Evolutionary conservation across 1,284 basidiomycete genomes (phyloP).

Genomic region (Microbotryum violaceum): DNA sequence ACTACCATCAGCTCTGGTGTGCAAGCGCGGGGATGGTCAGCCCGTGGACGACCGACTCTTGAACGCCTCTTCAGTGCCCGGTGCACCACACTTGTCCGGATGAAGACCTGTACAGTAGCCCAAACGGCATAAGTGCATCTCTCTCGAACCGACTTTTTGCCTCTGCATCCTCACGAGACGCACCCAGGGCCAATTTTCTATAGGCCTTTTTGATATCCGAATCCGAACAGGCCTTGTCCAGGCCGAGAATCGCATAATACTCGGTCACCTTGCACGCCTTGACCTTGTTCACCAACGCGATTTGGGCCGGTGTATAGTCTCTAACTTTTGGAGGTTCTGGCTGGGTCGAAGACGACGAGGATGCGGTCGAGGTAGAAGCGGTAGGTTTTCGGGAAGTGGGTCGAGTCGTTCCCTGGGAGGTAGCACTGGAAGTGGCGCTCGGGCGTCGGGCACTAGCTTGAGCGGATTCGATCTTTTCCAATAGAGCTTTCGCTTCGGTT

Average conservation of each 20-base stretch:
- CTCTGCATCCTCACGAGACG: too few species aligned
- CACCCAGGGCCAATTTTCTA: slow-evolving; percentile 77
- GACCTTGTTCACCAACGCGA: slow-evolving; percentile 77
- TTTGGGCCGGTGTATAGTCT: slow-evolving; percentile 79
- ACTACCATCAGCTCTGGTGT: not conserved
- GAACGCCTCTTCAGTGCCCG: slow-evolving; percentile 97
- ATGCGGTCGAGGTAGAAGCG: slow-evolving; percentile 1
- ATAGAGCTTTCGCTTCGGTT: slow-evolving; percentile 62
- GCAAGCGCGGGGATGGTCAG: not conserved
- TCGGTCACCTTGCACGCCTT: slow-evolving; percentile 75
- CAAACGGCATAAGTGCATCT: too few species aligned
- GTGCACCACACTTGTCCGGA: slow-evolving; percentile 56
- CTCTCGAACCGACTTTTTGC: too few species aligned
- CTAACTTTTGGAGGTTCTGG: slow-evolving; percentile 38
- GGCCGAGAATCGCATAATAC: slow-evolving; percentile 85
- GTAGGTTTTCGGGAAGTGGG: not conserved
- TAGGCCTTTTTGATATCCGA: slow-evolving; percentile 93
- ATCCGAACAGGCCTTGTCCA: slow-evolving; percentile 81
- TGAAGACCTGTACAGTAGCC: slow-evolving; percentile 13
- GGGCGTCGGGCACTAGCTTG: not conserved
- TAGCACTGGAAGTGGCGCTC: slow-evolving; percentile 1
- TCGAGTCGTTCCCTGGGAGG: not conserved
- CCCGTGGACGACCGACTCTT: slow-evolving; percentile 59
- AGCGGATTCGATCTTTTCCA: slow-evolving; percentile 51
- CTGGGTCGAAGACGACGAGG: not conserved